Base-by-base conservation (phyloP, 768 basidiomycete species). In the Russula sp. region DNA sequence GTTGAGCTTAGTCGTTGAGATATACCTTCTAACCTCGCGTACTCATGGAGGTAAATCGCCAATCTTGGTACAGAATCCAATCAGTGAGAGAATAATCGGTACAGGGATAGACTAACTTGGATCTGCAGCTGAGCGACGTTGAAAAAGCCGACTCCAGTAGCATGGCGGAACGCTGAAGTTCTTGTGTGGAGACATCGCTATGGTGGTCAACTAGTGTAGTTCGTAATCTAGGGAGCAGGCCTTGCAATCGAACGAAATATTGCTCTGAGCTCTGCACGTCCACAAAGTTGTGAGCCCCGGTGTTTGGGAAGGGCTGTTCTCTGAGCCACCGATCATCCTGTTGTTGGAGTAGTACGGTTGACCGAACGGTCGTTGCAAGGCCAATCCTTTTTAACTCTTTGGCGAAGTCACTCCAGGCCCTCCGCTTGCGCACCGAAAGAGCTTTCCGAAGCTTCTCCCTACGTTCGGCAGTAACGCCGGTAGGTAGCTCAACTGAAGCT, bases 361-460 rank as follows among this genome's bases (percentile, higher is more conserved):
- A 81, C 69, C 87, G 89, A 54, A 91, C 74, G 56, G 82, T 88
- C 43, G 77, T 73, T 0, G 91, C 77, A 56, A 98, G 78, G 20
- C 97, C 97, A 20, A 82, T 77, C 1, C 82, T 80, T 71, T 90
- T 90, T 56, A 97, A 75, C 69, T 94, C 93, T 73, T 93, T 96
- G 64, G 97, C 76, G 20, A 97, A 77, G 70, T 98, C 94, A 32
- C 88, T 86, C 83, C 87, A 93, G 0, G 94, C 94, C 69, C 90
- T 91, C 64, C 89, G 78, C 76, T 98, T 99, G 51, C 91, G 83
- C 4, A 83, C 81, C 43, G 89, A 77, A 10, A 98, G 73, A 22
- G 85, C 83, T 71, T 94, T 95, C 56, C 74, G 78, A 66, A 79
- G 81, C 74, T 84, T 90, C 61, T 75, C 81, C 62, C 78, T 83